A percentile compares a stretch with the other conserved stretches of the same genome.
These are phyloP conservation scores for Saitozyma sp. DNA, from an alignment of 768 basidiomycete genomes.

Conservation along the genomic window DNA sequence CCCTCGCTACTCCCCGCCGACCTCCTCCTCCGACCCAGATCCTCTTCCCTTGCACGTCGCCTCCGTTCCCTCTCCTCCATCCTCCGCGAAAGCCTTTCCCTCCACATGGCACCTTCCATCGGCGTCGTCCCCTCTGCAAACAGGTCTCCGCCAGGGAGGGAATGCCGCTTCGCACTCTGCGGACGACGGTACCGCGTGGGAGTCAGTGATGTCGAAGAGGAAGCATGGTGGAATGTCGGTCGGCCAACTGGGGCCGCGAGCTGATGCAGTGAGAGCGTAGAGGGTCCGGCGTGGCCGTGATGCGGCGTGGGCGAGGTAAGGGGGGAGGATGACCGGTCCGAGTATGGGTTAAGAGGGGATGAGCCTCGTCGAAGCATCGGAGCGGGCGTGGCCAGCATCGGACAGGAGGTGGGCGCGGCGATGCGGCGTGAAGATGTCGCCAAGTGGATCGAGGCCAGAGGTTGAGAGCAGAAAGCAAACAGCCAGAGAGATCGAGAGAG, in stretches of 20 bases:
- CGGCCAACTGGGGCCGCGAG: neutral
- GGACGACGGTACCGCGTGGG: constrained; percentile 10
- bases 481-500: too few species aligned
- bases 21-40: constrained; percentile 24
- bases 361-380: constrained; percentile 17
- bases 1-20: neutral
- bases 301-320: constrained; percentile 23
- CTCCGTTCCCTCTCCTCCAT: constrained; percentile 35
- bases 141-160: constrained; percentile 1
- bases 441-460: too few species aligned
- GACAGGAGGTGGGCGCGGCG: too few species aligned
- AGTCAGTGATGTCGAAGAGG: constrained; percentile 1
- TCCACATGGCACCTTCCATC: constrained; percentile 36
- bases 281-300: constrained; percentile 4
- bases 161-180: constrained; percentile 3
- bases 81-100: constrained; percentile 30
- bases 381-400: too few species aligned
- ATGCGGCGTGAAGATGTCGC: too few species aligned
- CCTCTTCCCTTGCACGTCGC: constrained; percentile 16
- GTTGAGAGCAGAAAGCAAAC: too few species aligned
- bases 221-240: neutral
- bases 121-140: constrained; percentile 33
- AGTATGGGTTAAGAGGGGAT: constrained; percentile 25
- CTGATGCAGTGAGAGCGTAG: neutral
- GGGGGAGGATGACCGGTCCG: constrained; percentile 19